Conservation (phyloP, 495 filamentous ascomycete species). For the Aspergillus coremiiformis region DNA sequence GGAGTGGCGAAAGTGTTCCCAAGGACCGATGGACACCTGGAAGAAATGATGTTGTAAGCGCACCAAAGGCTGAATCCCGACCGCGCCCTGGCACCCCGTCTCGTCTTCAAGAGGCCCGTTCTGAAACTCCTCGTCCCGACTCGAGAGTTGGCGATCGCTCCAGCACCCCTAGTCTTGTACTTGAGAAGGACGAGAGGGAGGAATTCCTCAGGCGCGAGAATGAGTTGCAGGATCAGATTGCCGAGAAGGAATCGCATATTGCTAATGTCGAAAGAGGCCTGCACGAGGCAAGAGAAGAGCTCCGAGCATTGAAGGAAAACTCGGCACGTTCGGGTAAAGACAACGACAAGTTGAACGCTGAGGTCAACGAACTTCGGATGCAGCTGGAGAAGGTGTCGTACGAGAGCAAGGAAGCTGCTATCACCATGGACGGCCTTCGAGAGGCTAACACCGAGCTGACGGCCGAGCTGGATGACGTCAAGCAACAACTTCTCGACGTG, state of each 20-base stretch:
- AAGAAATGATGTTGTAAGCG: conserved; percentile 47
- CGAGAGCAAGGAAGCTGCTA: conserved; percentile 91
- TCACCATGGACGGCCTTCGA: conserved; percentile 95
- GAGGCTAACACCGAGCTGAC: conserved; percentile 93
- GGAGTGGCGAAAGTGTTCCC: conserved; percentile 78
- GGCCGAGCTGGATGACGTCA: conserved; percentile 84
- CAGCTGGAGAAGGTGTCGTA: conserved; percentile 90
- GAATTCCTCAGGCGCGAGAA: conserved; percentile 95
- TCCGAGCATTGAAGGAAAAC: conserved; percentile 72
- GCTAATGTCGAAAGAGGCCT: conserved; percentile 69
- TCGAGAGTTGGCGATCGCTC: conserved; percentile 82
- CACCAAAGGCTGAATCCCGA: conserved; percentile 52
- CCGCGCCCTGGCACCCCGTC: conserved; percentile 77
- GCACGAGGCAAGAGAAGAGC: conserved; percentile 74
- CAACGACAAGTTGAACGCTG: conserved; percentile 74
- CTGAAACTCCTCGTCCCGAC: conserved; percentile 66
- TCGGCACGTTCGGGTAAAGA: conserved; percentile 71
- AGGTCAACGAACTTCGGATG: conserved; percentile 90
- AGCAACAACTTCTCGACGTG: conserved; percentile 91
- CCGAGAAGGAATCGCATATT: conserved; percentile 83
- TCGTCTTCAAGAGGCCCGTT: conserved; percentile 50
- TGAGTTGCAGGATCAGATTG: conserved; percentile 90
- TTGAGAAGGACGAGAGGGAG: conserved; percentile 95
- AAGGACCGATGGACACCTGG: conserved; percentile 73
- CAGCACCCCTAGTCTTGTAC: conserved; percentile 73